Evolutionary conservation across 2,329 filamentous ascomycete genomes (phyloP), one percentile per base, ranked within the genome.

Genomic region (Arthrobotrys sphaeroides): DNA sequence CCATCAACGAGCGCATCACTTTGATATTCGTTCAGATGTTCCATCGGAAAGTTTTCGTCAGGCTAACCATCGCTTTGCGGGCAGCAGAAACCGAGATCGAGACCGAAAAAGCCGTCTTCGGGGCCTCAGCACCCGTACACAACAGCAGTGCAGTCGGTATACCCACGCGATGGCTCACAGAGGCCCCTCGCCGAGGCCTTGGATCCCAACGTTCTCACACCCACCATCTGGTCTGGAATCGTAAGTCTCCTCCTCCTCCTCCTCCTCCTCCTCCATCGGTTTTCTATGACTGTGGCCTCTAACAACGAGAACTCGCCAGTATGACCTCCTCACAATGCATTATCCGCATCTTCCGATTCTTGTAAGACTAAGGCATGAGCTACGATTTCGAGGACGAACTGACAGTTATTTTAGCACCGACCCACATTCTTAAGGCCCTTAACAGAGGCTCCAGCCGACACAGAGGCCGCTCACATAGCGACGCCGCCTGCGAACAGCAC

Each of bases 271-370:
- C 28, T 12, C 16, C 42, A 18, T 2, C n/a, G n/a, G 28, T 5
- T 26, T 16, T 10, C 16, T 40, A 12, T 26, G 20, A 26, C 45
- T 24, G 28, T 20, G 28, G 18, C 0, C 18, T 26, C 42, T 51
- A 42, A 28, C 16, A 43, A 24, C 10, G 22, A 42, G 3, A 9
- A 55, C 26, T n/a, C 16, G 51, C 5, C 59, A 84, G 83, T 90
- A 91, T 78, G 87, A 88, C 78, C 87, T 91, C 26, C 92, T 90
- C 81, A 88, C 90, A 78, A 84, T 89, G 43, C 90, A 93, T 80
- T 92, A 90, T 0, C 89, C 90, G 0, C 90, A 92, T 80, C 85
- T 93, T 40, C 88, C 90, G 0, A 93, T 93, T 79, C 81, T 93
- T 5, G 72, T 75, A 86, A 86, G 78, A 67, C 83, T 87, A 16